Percentiles rank a stretch among this genome's conserved stretches.
These are phyloP conservation scores for Pezicula radicicola DNA, from an alignment of 2,329 filamentous ascomycete species.

Conservation along the genomic window DNA sequence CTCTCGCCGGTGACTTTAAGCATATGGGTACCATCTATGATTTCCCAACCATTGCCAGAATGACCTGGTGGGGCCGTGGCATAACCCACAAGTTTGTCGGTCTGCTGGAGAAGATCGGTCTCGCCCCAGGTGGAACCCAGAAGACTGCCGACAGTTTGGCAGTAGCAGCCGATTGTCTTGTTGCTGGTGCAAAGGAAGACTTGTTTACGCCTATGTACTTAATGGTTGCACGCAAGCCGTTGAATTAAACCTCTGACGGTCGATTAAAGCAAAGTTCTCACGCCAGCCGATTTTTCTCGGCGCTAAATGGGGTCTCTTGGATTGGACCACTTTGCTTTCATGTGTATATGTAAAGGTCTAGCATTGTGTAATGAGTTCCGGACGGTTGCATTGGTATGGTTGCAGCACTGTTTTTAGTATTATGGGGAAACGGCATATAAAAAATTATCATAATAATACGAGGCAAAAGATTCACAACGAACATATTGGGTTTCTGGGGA, in stretches of 20 bases:
- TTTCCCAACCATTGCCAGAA: constrained; percentile 78
- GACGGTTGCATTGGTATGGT: neutral
- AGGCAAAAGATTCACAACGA: too few species aligned
- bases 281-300: neutral
- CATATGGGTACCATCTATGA: constrained; percentile 79
- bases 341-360: neutral
- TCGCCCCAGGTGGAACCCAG: constrained; percentile 84
- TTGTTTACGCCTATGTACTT: constrained; percentile 99
- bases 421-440: too few species aligned
- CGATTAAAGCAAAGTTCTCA: neutral
- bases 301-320: neutral
- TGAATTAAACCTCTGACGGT: constrained; percentile 1
- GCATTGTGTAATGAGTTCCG: neutral
- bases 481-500: too few species aligned
- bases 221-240: constrained; percentile 88
- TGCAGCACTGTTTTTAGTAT: too few species aligned
- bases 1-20: constrained; percentile 78
- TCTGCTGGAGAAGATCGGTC: constrained; percentile 67
- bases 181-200: constrained; percentile 81
- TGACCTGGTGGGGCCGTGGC: constrained; percentile 82
- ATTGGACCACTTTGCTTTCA: neutral
- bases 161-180: constrained; percentile 76
- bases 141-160: constrained; percentile 92
- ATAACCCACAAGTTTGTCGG: constrained; percentile 78
- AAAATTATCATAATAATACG: too few species aligned